phyloP scores from a whole-genome alignment of 441 rosid species.

The Bruguiera hainesii region DNA sequence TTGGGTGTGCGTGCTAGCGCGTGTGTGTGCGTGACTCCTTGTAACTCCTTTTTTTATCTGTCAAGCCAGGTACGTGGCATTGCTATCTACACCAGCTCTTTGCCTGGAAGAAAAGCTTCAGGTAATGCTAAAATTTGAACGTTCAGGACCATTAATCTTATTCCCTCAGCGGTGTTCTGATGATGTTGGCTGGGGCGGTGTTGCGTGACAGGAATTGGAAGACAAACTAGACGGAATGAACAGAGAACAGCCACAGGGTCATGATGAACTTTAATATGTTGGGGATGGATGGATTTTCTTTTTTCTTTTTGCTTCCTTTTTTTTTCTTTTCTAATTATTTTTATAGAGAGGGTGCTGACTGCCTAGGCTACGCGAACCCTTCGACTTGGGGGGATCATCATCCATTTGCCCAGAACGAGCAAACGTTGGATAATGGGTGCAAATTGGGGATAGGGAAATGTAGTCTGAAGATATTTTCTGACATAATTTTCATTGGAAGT shows the following conservation, averaged over 20 bases:
- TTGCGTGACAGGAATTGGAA: slow-evolving; percentile 58
- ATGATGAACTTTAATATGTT: slow-evolving; percentile 54
- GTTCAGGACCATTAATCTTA: background rate
- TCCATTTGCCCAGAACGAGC: no score
- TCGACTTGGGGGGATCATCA: no score
- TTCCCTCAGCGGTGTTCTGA: background rate
- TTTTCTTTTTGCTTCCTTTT: no score
- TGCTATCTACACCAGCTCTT: slow-evolving; percentile 71
- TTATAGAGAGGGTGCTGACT: no score
- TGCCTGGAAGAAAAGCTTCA: slow-evolving; percentile 74
- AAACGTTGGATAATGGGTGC: no score
- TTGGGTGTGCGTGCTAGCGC: background rate
- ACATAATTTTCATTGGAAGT: no score
- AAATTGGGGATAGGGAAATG: no score
- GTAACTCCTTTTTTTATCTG: background rate
- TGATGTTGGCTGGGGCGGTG: background rate
- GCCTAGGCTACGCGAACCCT: no score
- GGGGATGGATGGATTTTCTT: background rate
- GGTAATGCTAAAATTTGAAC: slow-evolving; percentile 30
- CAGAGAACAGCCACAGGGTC: slow-evolving; percentile 50
- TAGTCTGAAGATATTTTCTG: no score
- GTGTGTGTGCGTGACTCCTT: background rate
- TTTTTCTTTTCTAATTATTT: no score
- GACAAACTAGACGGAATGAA: slow-evolving; percentile 64
- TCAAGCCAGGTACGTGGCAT: slow-evolving; percentile 60